Base-by-base conservation (phyloP, 345 rosid genomes). In the Cardiospermum halicacabum region DNA sequence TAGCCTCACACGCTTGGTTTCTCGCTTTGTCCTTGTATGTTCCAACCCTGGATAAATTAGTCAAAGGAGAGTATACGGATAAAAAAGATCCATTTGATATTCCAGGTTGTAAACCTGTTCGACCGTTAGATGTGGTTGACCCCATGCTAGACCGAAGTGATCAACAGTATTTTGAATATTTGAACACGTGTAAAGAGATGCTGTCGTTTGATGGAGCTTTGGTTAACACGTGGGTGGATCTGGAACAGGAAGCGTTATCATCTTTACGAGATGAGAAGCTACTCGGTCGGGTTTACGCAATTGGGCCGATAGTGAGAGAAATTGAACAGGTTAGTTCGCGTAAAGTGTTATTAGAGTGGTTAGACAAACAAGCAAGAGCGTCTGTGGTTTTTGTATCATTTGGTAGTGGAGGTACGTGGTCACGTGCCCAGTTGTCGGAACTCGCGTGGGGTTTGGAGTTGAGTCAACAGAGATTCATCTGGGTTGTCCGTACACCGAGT, bases 371-470 rank as follows among this genome's bases (percentile, higher is more conserved):
- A 57, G 74, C 70, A 0, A 43, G 31, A 0, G 72, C 67, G 37
- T 90, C 92, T 8, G 95, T 84, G 13, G 16, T 88, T 56, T 85
- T 72, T 32, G 86, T 90, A 28, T 84, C 85, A 8, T 78, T 88
- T 49, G 97, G 97, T 7, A 90, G 92, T 31, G 89, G 95, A 15
- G 95, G 95, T 15, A 78, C 82, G 11, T 42, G 81, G 39, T 71
- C 95, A 1, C 6, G 56, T 0, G 77, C 81, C 53, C 92, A 90
- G 64, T 70, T 75, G 8, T 58, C 26, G 0, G 89, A 90, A 73
- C 55, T 90, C 16, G 90, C 97, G 10, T 85, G 70, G 74, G 90
- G 89, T 8, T 62, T 90, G 62, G 90, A 90, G 70, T 37, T 81
- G 40, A 82, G 92, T 62, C 67, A 71, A 28, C 85, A 82, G 49